Base-by-base conservation (phyloP, 805 yeast genomes). In the Sungouiella thailandica region DNA sequence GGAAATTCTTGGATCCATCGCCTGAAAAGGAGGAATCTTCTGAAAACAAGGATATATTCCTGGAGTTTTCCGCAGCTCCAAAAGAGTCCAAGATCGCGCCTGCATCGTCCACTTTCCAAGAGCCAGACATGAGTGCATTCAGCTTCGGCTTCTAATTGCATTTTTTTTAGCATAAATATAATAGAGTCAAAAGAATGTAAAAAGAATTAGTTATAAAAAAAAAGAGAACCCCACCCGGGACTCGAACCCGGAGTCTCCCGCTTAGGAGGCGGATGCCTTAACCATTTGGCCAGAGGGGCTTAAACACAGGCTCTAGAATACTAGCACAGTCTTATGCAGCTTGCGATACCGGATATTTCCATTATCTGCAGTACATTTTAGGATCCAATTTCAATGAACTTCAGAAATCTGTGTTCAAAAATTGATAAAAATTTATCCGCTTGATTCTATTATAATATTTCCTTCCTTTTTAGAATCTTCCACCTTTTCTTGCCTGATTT, bases 121-220 rank as follows among this genome's bases (percentile, higher is more conserved):
- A 81, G 47, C 86, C 89, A 0, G 88, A 83, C 49, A 80, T 83
- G 88, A 77, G 82, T 52, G 72, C 85, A 0, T 81, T 80, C 48
- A 70, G 70, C 34, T 81, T 80, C 37, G 58, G 58, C 5, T 53
- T 53, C 26, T 53, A 35, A 36, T 24, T 20, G n/a, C 14, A 23
- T 5, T 20, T 29, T 16, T 25, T 9, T 10, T 5, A n/a, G n/a
- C n/a, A n/a, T n/a, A 4, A 7, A 22, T 15, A 16, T 25, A 32
- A 26, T 12, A 17, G 20, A 18, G n/a, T n/a, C n/a, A n/a, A n/a
- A n/a, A n/a, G 22, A 19, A 13, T 7, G 3, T 7, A 17, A 12
- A 11, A 1, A 18, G 7, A 9, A 5, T 13, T 8, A 14, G 11
- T 15, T 3, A 12, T 10, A 4, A 17, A n/a, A 29, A 24, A 42